Base-by-base conservation (phyloP, 805 yeast species). In the Candida ficus region DNA sequence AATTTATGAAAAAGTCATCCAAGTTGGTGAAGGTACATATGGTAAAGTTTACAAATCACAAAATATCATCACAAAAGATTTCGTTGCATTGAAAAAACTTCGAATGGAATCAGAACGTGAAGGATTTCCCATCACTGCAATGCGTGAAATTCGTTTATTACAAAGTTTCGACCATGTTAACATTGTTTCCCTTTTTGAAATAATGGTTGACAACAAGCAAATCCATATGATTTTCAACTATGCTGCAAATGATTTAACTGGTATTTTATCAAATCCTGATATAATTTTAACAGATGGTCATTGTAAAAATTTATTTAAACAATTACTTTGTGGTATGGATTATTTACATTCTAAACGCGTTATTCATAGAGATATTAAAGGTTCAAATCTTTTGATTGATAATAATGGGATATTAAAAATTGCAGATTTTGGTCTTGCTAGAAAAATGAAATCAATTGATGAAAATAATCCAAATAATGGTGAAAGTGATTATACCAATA, bases 1-100 rank as follows among this genome's bases (percentile, higher is more conserved):
- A 0, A 52, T 66, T 3, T 88, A 83, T 59, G 81, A 82, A 48
- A 68, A 90, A 40, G 76, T 86, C 1, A 72, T 76, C 30, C 98
- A 93, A 57, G 98, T 93, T 5, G 99, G 99, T n/a, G 98, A 93
- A 63, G 99, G 99, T 9, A 93, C 98, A 0, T 93, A 93, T 60
- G 99, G 99, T 16, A 89, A 87, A 58, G 99, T 93, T 17, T 89
- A 84, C 66, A 88, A 89, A 57, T 96, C 96, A 0, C 70, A 68
- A 36, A 89, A 93, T 58, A 63, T 64, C 13, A 66, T 76, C 5
- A 86, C 96, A 0, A 71, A 76, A 2, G 78, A 75, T 43, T 65
- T 73, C 48, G 93, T 89, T n/a, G 99, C 99, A 1, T 67, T 93
- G 55, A 93, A 93, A 58, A 74, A 82, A 49, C 68, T 93, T 33